phyloP scores from a whole-genome alignment of 164 flowering plant genomes.

The Euptelea pleiosperma region DNA sequence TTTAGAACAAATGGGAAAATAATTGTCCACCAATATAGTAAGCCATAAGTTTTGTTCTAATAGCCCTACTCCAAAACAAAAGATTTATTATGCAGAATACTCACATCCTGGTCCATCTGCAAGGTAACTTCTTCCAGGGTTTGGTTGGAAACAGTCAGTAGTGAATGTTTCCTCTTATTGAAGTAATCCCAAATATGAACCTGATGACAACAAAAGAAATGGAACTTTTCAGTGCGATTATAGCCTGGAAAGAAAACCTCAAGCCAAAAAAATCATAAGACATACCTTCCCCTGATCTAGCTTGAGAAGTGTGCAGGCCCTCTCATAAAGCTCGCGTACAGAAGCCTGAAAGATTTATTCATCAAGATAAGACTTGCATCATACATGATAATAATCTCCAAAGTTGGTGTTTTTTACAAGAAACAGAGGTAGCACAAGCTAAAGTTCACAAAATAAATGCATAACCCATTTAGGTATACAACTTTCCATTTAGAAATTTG shows the following conservation, averaged over 20 bases:
- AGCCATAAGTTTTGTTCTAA: too few relatives aligned
- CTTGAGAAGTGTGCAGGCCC: conserved; percentile 46
- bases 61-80: too few relatives aligned
- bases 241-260: conserved; percentile 2
- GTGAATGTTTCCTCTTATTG: conserved; percentile 41
- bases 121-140: conserved; percentile 66
- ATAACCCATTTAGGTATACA: too few relatives aligned
- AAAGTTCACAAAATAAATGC: too few relatives aligned
- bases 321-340: conserved; percentile 54
- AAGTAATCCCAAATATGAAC: conserved; percentile 77
- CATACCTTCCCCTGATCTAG: conserved; percentile 57
- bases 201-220: conserved; percentile 31
- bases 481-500: too few relatives aligned
- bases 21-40: too few relatives aligned
- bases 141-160: conserved; percentile 34
- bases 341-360: conserved; percentile 52
- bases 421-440: too few relatives aligned
- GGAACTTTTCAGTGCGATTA: not conserved
- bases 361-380: not conserved
- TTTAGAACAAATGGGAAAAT: too few relatives aligned
- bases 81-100: too few relatives aligned
- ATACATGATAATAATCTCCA: not conserved
- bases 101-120: conserved; percentile 93
- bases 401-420: too few relatives aligned
- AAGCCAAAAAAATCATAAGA: not conserved